phyloP scores from a whole-genome alignment of 108 stramenopile species.

The Fragilariopsis cylindrus region DNA sequence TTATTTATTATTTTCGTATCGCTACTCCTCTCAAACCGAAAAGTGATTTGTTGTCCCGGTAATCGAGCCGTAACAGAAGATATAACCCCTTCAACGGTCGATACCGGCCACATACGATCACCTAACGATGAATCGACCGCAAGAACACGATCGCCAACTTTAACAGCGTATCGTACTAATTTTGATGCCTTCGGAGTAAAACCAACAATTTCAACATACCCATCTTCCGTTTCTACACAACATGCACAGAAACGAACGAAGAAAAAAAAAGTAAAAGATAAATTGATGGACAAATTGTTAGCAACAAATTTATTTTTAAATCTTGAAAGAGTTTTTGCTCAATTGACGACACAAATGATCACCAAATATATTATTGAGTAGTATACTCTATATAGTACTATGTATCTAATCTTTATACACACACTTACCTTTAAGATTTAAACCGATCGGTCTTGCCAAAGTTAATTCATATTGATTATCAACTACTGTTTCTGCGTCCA shows the following conservation, averaged over 20 bases:
- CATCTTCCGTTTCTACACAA: conserved; percentile 70
- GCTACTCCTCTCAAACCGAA: conserved; percentile 47
- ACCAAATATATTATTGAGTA: too few relatives aligned
- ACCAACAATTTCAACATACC: conserved; percentile 69
- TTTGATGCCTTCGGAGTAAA: conserved; percentile 65
- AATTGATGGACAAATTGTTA: not conserved
- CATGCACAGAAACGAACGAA: not conserved
- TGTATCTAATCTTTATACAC: not conserved
- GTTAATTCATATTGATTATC: conserved; percentile 66
- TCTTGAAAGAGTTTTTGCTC: not conserved
- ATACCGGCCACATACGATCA: conserved; percentile 81
- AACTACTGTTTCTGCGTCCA: conserved; percentile 25
- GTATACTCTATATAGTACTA: too few relatives aligned
- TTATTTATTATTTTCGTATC: conserved; percentile 12
- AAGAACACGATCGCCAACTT: conserved; percentile 72
- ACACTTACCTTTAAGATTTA: conserved; percentile 72
- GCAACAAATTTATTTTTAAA: not conserved
- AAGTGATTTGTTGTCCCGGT: conserved; percentile 70
- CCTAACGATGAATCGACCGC: conserved; percentile 80
- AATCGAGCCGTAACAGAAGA: conserved; percentile 80
- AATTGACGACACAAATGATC: not conserved
- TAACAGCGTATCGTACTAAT: conserved; percentile 56
- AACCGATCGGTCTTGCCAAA: conserved; percentile 69
- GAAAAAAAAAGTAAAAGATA: not conserved
- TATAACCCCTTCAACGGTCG: conserved; percentile 76